Percentiles rank a stretch among this genome's conserved stretches.
These are phyloP conservation scores for Babesia divergens DNA, from an alignment of 169 alveolate species.

Conservation along the genomic window DNA sequence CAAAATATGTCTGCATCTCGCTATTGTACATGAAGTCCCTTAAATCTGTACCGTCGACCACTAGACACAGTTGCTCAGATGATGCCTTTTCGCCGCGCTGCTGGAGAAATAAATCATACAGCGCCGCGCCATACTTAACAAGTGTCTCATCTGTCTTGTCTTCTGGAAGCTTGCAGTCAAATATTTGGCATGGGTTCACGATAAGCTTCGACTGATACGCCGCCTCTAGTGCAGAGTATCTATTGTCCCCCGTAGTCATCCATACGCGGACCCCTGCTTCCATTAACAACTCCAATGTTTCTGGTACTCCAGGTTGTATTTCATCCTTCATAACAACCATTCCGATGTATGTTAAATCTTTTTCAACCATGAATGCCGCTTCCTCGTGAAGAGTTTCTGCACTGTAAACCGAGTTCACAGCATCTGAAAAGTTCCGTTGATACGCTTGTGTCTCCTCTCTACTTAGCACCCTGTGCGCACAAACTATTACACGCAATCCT, in stretches of 20 bases:
- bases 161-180: constrained; percentile 15
- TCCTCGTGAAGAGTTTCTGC: constrained; percentile 30
- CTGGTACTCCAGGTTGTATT: constrained; percentile 64
- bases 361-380: constrained; percentile 31
- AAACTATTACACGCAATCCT: constrained; percentile 91
- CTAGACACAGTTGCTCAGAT: constrained; percentile 68
- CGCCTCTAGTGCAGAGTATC: constrained; percentile 62
- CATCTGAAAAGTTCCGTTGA: constrained; percentile 76
- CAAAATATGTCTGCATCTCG: constrained; percentile 67
- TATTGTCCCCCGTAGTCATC: constrained; percentile 84
- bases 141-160: constrained; percentile 6
- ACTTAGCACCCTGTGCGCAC: constrained; percentile 85
- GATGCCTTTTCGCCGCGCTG: constrained; percentile 58
- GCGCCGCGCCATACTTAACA: constrained; percentile 30
- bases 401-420: constrained; percentile 38
- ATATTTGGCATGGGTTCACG: constrained; percentile 28
- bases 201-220: constrained; percentile 32
- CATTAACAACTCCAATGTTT: constrained; percentile 56
- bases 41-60: constrained; percentile 65
- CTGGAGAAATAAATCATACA: constrained; percentile 64
- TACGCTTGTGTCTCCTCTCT: constrained; percentile 80
- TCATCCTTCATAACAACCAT: constrained; percentile 71
- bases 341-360: constrained; percentile 52
- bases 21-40: constrained; percentile 58
- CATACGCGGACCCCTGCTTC: constrained; percentile 84